Percentiles rank a stretch among this genome's conserved stretches.
Evolutionary conservation across 768 basidiomycete species (phyloP).

Genomic region (Kwoniella botswanensis): DNA sequence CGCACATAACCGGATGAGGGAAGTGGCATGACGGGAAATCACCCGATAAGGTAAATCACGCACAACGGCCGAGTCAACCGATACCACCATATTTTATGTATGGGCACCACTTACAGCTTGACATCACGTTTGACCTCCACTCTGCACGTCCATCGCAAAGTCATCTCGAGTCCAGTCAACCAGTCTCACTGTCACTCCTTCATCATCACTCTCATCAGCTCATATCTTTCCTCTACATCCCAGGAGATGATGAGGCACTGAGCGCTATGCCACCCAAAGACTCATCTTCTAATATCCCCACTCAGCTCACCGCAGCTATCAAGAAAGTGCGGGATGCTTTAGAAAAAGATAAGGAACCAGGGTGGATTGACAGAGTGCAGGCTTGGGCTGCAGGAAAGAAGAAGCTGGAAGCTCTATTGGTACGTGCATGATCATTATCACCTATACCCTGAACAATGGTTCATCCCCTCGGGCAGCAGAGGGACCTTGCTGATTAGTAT

Average conservation of each 20-base stretch:
- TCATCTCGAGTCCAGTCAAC: conserved; percentile 2
- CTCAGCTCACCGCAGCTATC: not conserved
- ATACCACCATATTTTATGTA: not conserved
- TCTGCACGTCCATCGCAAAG: not conserved
- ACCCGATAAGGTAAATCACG: conserved; percentile 13
- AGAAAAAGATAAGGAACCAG: conserved; percentile 9
- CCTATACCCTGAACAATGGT: too few species aligned
- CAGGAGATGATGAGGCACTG: too few species aligned
- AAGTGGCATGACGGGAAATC: not conserved
- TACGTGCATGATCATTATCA: too few species aligned
- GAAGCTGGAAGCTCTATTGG: not conserved
- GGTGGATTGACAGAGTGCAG: not conserved
- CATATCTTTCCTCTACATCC: too few species aligned
- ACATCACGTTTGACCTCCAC: conserved; percentile 5
- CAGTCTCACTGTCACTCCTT: not conserved
- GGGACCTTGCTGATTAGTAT: too few species aligned
- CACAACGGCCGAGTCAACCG: conserved; percentile 10
- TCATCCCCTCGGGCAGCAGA: too few species aligned
- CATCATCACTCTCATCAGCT: not conserved
- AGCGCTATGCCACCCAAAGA: not conserved
- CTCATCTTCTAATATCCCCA: not conserved
- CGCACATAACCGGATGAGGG: conserved; percentile 2
- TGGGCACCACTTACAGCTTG: not conserved
- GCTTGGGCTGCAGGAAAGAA: conserved; percentile 12
- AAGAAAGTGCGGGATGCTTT: not conserved